A percentile compares a stretch with the other conserved stretches of the same genome.
These are phyloP conservation scores for Talaromyces thailandensis DNA, from an alignment of 495 filamentous ascomycete genomes.

Conservation along the genomic window DNA sequence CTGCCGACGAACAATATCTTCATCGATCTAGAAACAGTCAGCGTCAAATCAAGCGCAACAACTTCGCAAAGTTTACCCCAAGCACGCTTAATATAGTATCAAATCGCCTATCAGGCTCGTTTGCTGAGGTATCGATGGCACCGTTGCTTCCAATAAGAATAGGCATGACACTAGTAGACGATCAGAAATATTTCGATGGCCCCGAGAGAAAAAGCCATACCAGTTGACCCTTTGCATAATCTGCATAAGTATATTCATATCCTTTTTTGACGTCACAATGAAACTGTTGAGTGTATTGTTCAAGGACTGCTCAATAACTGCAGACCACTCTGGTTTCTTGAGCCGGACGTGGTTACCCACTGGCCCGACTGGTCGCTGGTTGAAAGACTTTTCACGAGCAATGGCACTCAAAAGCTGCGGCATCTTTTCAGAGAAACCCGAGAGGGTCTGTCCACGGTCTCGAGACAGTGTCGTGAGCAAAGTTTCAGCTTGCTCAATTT, in stretches of 20 bases:
- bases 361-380: slow-evolving; percentile 69
- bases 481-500: slow-evolving; percentile 35
- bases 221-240: slow-evolving; percentile 55
- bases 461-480: slow-evolving; percentile 37
- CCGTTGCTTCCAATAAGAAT: slow-evolving; percentile 57
- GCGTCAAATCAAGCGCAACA: slow-evolving; percentile 5
- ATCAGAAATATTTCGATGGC: slow-evolving; percentile 11
- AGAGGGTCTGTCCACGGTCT: slow-evolving; percentile 41
- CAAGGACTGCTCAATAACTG: slow-evolving; percentile 67
- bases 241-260: slow-evolving; percentile 50
- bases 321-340: slow-evolving; percentile 72
- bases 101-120: slow-evolving; percentile 64
- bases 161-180: slow-evolving; percentile 34
- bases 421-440: slow-evolving; percentile 54
- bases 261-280: slow-evolving; percentile 65
- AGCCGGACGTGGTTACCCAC: slow-evolving; percentile 69
- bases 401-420: slow-evolving; percentile 57
- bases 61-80: slow-evolving; percentile 32
- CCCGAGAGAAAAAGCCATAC: slow-evolving; percentile 21
- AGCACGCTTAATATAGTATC: slow-evolving; percentile 73
- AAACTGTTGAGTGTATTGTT: slow-evolving; percentile 61
- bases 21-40: slow-evolving; percentile 52
- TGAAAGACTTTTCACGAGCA: slow-evolving; percentile 55
- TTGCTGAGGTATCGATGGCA: slow-evolving; percentile 49
- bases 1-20: slow-evolving; percentile 65